phyloP scores from a whole-genome alignment of 768 basidiomycete genomes.

The Tulasnella sp. region DNA sequence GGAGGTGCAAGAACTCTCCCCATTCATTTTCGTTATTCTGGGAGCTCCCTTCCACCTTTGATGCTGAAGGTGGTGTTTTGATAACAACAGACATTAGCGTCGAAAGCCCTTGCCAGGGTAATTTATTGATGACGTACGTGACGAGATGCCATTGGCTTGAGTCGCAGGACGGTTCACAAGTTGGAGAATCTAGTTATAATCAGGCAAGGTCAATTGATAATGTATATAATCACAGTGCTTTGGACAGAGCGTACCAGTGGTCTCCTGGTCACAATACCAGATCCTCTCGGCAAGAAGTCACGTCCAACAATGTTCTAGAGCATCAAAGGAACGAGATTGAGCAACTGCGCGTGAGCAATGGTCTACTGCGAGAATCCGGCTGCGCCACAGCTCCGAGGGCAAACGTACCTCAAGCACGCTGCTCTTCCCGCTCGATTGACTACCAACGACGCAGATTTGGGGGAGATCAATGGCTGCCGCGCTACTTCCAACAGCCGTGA shows the following conservation, averaged over 20 bases:
- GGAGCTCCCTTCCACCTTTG: constrained; percentile 49
- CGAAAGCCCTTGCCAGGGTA: neutral
- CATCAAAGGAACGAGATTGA: neutral
- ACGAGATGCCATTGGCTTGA: constrained; percentile 33
- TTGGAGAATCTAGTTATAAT: constrained; percentile 65
- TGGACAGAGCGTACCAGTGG: constrained; percentile 64
- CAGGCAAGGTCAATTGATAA: constrained; percentile 2
- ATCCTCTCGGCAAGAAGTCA: constrained; percentile 97
- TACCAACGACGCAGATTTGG: constrained; percentile 84
- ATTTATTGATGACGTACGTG: neutral
- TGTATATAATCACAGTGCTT: neutral
- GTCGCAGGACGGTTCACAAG: constrained; percentile 67
- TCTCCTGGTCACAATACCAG: constrained; percentile 95
- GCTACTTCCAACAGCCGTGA: constrained; percentile 69
- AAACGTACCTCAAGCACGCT: constrained; percentile 75
- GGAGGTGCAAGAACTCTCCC: constrained; percentile 97
- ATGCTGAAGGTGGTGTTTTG: constrained; percentile 29
- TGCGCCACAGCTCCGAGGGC: neutral
- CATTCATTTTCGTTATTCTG: constrained; percentile 88
- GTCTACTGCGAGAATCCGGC: neutral
- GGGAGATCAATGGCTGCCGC: constrained; percentile 77
- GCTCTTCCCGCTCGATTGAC: constrained; percentile 90
- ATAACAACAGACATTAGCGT: neutral
- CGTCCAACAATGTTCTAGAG: constrained; percentile 90
- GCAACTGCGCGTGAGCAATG: neutral